These are phyloP conservation scores for Adenanthera pavonina DNA, from an alignment of 306 rosid genomes.

Conservation along the genomic window DNA sequence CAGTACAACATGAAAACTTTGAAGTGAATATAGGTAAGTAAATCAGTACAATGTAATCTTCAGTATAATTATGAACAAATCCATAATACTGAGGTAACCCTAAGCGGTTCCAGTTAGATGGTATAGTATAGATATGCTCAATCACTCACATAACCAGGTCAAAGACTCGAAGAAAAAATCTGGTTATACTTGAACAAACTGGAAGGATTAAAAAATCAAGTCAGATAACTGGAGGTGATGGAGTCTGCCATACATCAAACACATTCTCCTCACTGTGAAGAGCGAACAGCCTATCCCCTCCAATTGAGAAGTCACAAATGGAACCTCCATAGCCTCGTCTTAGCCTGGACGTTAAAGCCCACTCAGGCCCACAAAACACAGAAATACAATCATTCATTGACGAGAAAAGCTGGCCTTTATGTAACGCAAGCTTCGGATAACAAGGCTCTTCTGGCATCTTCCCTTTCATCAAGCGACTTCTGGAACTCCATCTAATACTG, in stretches of 20 bases:
- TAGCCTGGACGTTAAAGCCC: constrained; percentile 88
- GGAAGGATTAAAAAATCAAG: constrained; percentile 30
- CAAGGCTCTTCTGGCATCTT: constrained; percentile 91
- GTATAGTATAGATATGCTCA: constrained; percentile 17
- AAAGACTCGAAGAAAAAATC: constrained; percentile 40
- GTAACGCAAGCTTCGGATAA: constrained; percentile 86
- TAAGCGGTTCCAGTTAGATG: neutral
- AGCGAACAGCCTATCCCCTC: constrained; percentile 92
- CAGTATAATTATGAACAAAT: constrained; percentile 36
- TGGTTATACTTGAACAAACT: constrained; percentile 31
- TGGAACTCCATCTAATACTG: constrained; percentile 87
- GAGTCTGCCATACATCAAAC: constrained; percentile 96
- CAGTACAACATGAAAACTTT: too few species aligned
- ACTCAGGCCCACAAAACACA: constrained; percentile 89
- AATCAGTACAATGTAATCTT: neutral
- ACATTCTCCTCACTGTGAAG: constrained; percentile 95
- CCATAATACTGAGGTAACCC: constrained; percentile 21
- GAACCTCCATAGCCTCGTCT: constrained; percentile 86
- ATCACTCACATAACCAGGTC: constrained; percentile 32
- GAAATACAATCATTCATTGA: constrained; percentile 95
- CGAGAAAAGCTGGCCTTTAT: constrained; percentile 89
- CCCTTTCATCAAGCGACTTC: constrained; percentile 86
- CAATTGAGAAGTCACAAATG: constrained; percentile 91
- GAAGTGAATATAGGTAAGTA: too few species aligned
- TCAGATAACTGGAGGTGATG: constrained; percentile 72